A percentile compares a stretch with the other conserved stretches of the same genome.
phyloP scores from a whole-genome alignment of 192 early-diverging fungal genomes.

The Rhizophlyctis rosea region DNA sequence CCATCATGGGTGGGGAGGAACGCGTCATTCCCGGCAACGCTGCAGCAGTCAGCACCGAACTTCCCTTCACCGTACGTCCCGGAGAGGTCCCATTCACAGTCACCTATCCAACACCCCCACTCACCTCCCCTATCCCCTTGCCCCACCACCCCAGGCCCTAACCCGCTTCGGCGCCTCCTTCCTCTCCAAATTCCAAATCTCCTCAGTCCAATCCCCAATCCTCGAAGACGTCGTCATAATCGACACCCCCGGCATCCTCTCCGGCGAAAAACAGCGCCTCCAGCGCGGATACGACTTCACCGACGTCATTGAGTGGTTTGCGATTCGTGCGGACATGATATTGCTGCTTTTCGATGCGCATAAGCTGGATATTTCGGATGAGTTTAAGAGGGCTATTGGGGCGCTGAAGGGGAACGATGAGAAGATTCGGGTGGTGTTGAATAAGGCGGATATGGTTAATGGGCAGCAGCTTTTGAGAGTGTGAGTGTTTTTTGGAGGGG shows the following conservation, averaged over 20 bases:
- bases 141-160: constrained; percentile 33
- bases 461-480: constrained; percentile 87
- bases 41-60: not conserved
- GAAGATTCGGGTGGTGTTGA: constrained; percentile 80
- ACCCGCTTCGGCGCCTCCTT: constrained; percentile 78
- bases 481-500: constrained; percentile 52
- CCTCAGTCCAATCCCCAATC: constrained; percentile 51
- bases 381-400: constrained; percentile 80
- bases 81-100: not conserved
- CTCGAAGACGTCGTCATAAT: constrained; percentile 81
- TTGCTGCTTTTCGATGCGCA: constrained; percentile 83
- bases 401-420: constrained; percentile 80
- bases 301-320: constrained; percentile 81
- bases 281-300: constrained; percentile 82
- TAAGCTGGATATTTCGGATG: constrained; percentile 87
- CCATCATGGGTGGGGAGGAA: not conserved
- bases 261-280: constrained; percentile 79
- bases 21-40: not conserved
- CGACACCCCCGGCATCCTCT: constrained; percentile 88
- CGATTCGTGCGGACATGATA: constrained; percentile 78
- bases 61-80: not conserved
- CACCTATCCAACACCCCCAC: too few relatives aligned
- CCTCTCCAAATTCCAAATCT: constrained; percentile 71
- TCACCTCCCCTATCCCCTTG: not conserved
- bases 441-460: constrained; percentile 85